Base-by-base conservation (phyloP, 495 filamentous ascomycete genomes). In the Niebla homalea region DNA sequence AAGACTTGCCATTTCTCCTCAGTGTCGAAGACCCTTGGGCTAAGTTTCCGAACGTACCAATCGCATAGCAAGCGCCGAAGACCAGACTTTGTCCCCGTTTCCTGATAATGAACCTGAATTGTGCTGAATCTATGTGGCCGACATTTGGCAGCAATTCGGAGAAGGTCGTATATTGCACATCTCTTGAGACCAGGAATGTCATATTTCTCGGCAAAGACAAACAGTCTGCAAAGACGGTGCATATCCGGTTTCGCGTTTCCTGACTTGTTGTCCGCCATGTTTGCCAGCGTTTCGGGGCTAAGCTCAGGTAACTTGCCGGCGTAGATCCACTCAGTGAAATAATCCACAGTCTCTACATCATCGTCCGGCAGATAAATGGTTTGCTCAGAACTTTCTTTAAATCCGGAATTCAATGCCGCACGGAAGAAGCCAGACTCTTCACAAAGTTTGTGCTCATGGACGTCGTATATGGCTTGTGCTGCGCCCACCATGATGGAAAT, bases 241-340 rank as follows among this genome's bases (percentile, higher is more conserved):
- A n/a, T n/a, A n/a, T n/a, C n/a, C 7, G 39, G 10, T 8, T 19
- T 19, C 18, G 39, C 39, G 29, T 32, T 12, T 5, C 14, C 14
- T 26, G 8, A 26, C 25, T 26, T 26, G 8, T 26, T 11, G 1
- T 3, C 3, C 12, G 26, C 38, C 4, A 25, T 5, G 15, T 38
- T 38, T 18, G 35, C 15, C 25, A 43, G 10, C 5, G 35, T 4
- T n/a, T 41, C 41, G 20, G 38, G 19, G 18, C 43, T n/a, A 3
- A n/a, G 1, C 29, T 32, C 29, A 1, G 49, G 15, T n/a, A 29
- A 42, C 2, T 15, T 25, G 3, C 22, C 18, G 14, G 20, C 7
- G 43, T 52, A 52, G 6, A 52, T 23, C 50, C 50, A 52, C 4
- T 36, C n/a, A 14, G 48, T 36, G 18, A 52, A 25, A 11, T 36